Percentiles rank a stretch among this genome's conserved stretches.
These are phyloP conservation scores for Henningerozyma blattae DNA, from an alignment of 805 yeast genomes.

Conservation along the genomic window DNA sequence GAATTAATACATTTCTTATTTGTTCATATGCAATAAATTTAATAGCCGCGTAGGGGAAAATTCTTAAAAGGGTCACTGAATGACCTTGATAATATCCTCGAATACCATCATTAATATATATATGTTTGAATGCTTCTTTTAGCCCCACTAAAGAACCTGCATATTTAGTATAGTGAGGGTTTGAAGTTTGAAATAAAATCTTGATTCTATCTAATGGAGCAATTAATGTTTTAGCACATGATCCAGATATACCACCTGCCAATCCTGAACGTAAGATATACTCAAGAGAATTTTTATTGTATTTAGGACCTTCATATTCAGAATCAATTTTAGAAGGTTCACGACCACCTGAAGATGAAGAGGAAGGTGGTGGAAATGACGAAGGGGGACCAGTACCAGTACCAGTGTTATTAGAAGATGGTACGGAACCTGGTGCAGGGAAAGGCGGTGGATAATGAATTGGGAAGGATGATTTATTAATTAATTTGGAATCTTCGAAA, in stretches of 20 bases:
- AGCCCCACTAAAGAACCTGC: slow-evolving; percentile 75
- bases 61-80: slow-evolving; percentile 79
- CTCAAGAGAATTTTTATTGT: slow-evolving; percentile 51
- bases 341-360: too few relatives aligned
- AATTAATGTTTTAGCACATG: slow-evolving; percentile 88
- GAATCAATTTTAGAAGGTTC: too few relatives aligned
- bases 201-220: slow-evolving; percentile 95
- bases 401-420: too few relatives aligned
- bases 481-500: too few relatives aligned
- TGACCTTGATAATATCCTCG: slow-evolving; percentile 89
- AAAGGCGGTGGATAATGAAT: too few relatives aligned
- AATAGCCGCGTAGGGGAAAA: slow-evolving; percentile 94
- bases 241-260: slow-evolving; percentile 94
- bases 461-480: too few relatives aligned
- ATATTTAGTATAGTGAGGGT: slow-evolving; percentile 73
- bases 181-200: slow-evolving; percentile 87
- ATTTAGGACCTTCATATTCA: neutral
- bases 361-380: too few relatives aligned
- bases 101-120: slow-evolving; percentile 58
- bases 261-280: slow-evolving; percentile 76
- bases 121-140: slow-evolving; percentile 55
- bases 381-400: too few relatives aligned
- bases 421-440: too few relatives aligned
- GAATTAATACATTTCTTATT: slow-evolving; percentile 67
- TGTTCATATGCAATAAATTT: slow-evolving; percentile 96